phyloP scores from a whole-genome alignment of 805 yeast genomes.

The Starmera quercuum region DNA sequence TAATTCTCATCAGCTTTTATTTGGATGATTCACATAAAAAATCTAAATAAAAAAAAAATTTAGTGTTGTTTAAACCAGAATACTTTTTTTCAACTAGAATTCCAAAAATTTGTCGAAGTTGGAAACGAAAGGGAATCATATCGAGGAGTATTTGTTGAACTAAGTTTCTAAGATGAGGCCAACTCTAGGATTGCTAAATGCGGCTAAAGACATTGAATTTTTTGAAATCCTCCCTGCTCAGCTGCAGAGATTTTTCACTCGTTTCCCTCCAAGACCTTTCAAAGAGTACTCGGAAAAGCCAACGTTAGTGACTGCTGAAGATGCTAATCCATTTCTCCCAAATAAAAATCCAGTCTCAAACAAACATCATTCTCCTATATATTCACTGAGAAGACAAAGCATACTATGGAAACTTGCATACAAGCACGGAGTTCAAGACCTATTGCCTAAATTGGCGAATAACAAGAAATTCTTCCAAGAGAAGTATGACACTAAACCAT shows the following conservation, averaged over 20 bases:
- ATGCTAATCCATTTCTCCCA: constrained; percentile 82
- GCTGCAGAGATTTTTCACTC: constrained; percentile 67
- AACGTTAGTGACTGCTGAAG: constrained; percentile 54
- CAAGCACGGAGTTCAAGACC: constrained; percentile 69
- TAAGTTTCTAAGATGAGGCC: constrained; percentile 22
- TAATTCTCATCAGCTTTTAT: no score
- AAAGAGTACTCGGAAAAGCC: constrained; percentile 58
- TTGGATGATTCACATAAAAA: no score
- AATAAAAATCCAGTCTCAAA: constrained; percentile 79
- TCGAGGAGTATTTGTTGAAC: background rate
- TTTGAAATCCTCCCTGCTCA: constrained; percentile 60
- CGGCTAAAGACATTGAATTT: constrained; percentile 30
- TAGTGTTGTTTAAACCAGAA: no score
- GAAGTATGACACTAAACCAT: constrained; percentile 59
- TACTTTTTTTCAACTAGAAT: no score
- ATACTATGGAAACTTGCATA: constrained; percentile 78
- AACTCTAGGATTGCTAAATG: constrained; percentile 10
- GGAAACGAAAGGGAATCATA: background rate
- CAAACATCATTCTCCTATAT: constrained; percentile 68
- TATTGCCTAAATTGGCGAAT: constrained; percentile 50
- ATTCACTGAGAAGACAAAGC: constrained; percentile 74
- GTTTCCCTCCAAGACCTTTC: constrained; percentile 82
- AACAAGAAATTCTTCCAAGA: constrained; percentile 69
- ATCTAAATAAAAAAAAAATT: no score
- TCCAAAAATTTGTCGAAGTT: no score